phyloP scores from a whole-genome alignment of 116 monocot genomes.

The Dioscorea cayenensis region DNA sequence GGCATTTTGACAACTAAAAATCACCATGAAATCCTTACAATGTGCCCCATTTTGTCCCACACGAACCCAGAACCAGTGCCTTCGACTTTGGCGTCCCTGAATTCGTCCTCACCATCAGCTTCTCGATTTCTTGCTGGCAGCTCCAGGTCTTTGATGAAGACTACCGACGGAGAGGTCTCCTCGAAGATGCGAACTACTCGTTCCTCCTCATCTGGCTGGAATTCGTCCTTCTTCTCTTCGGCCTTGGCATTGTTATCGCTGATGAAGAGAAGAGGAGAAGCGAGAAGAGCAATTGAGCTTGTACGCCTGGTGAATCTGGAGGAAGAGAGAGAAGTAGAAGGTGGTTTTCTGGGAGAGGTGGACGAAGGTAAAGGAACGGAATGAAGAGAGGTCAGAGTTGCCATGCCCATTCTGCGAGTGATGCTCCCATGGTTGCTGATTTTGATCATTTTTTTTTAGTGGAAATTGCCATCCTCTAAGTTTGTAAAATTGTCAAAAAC shows the following conservation, averaged over 20 bases:
- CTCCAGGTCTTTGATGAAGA: slow-evolving; percentile 60
- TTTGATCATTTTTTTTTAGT: too few relatives aligned
- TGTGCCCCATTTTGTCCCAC: slow-evolving; percentile 75
- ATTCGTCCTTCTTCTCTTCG: slow-evolving; percentile 12
- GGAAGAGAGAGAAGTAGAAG: neutral
- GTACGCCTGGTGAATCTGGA: neutral
- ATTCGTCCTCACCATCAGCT: slow-evolving; percentile 12
- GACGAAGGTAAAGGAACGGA: neutral
- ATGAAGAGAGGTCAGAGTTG: neutral
- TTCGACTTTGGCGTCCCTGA: slow-evolving; percentile 44
- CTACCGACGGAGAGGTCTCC: slow-evolving; percentile 62
- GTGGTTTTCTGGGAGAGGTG: neutral
- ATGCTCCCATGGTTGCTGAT: too few relatives aligned
- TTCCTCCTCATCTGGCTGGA: slow-evolving; percentile 34
- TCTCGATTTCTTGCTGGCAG: slow-evolving; percentile 16
- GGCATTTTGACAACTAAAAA: neutral
- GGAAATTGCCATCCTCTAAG: too few relatives aligned
- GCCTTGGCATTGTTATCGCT: slow-evolving; percentile 5
- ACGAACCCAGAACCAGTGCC: slow-evolving; percentile 82
- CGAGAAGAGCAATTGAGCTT: neutral
- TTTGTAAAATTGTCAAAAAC: too few relatives aligned
- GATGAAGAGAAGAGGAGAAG: neutral
- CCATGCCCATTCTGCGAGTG: neutral
- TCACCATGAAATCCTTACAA: slow-evolving; percentile 29
- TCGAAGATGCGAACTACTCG: slow-evolving; percentile 32